Evolutionary conservation across 306 rosid genomes (phyloP), one percentile per base, ranked within the genome.

Genomic region (Herpetospermum pedunculosum): DNA sequence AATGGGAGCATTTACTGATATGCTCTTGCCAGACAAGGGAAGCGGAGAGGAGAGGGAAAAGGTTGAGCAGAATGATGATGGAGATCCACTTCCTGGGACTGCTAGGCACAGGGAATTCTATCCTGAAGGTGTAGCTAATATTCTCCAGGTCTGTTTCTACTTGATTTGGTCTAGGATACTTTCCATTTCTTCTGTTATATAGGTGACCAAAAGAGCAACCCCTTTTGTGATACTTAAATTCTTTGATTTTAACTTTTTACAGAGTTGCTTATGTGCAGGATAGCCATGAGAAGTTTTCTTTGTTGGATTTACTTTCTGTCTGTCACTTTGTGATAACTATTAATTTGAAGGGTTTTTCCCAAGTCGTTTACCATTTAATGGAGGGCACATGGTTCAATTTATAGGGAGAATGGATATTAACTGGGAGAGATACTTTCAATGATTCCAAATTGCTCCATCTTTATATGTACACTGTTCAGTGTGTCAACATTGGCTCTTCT

Each of bases 21-120:
- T 94, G 99, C 90, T 94, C 67, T 87, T 94, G 90, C 99, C 99
- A 28, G 99, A 94, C 87, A 94, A 91, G 84, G 99, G 99, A 91
- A 90, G 92, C 84, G 97, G 98, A 74, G 96, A 88, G 85, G 97
- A 89, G 76, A 91, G 70, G 84, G 99, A 91, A 76, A 89, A 94
- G 81, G 83, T 80, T 62, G 97, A 91, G 62, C 90, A 84, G 81
- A 89, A 78, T 82, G 89, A 91, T 69, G 97, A 89, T 78, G 97
- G 90, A 67, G 99, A 94, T 75, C 92, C 97, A 77, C 96, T 94
- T 82, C 96, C 99, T 18, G 99, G 99, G 72, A 94, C 99, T 76
- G 96, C 97, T 72, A 91, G 99, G 87, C 99, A 94, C 75, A 85
- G 99, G 83, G 99, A 94, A 83, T 94, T 91, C 83, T 94, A 91